Base-by-base conservation (phyloP, 1,139 yeast genomes). In the Blastobotrys niveus region DNA sequence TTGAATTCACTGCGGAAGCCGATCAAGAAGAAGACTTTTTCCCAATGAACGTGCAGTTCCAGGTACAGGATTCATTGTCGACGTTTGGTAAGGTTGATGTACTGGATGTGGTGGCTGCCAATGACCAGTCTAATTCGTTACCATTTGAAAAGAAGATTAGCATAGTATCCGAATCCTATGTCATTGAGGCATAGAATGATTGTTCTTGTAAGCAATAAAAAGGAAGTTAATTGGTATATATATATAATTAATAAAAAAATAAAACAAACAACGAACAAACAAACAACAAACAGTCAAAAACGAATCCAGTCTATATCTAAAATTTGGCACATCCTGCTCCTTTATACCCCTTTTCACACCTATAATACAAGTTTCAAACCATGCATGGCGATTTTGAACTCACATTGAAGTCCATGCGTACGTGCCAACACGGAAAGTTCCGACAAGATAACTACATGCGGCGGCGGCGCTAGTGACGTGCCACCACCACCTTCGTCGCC, bases 1-100 rank as follows among this genome's bases (percentile, higher is more conserved):
- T 91, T 63, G 95, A 86, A 62, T 82, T 89, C 61, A 65, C 80
- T 12, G 78, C 88, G 49, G 82, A 81, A 52, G 84, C 82, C 7
- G 79, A 72, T 40, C 80, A 77, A 49, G 97, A 91, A 64, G 95
- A 88, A 52, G 76, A 81, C 18, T 72, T 91, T 59, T 89, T 88
- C 84, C 98, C 98, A 51, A 79, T 91, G 74, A 78, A 78, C 55
- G 75, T 86, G 33, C 65, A 68, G 45, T 80, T 81, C 62, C 53
- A 54, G 19, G 62, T 66, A 38, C 58, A 61, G 37, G 68, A 63
- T 20, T 61, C 63, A 32, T 44, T 55, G 30, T 53, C 64, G 30
- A 67, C 74, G 18, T 60, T 74, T 46, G 75, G 77, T 44, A 66
- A 68, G 29, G 70, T 77, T 38, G 70, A 66, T 43, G 71, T 77